Evolutionary conservation across 2,329 filamentous ascomycete genomes (phyloP).

Genomic region (Diaporthe citriasiana): DNA sequence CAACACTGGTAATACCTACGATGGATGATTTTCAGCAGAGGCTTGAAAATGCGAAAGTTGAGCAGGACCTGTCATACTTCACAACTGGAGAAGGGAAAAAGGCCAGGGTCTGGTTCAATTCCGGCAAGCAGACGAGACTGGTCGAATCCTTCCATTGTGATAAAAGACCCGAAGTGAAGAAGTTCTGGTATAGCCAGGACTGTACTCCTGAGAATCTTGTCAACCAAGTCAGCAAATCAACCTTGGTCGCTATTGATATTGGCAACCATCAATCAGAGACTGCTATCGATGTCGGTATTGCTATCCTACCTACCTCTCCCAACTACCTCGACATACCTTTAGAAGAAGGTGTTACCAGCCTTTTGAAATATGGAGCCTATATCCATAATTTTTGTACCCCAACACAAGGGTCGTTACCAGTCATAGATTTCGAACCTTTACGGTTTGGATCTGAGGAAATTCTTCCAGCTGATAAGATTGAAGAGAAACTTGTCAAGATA

Average conservation of each 20-base stretch:
- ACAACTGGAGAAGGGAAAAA: neutral
- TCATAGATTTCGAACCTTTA: neutral
- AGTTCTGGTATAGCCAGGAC: slow-evolving; percentile 22
- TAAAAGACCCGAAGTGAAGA: neutral
- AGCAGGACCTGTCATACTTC: neutral
- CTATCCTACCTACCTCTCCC: neutral
- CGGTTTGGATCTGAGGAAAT: slow-evolving; percentile 12
- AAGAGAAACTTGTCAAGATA: slow-evolving; percentile 7
- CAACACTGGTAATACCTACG: neutral
- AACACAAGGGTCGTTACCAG: neutral
- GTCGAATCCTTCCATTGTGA: neutral
- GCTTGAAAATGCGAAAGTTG: neutral
- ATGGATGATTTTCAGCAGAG: neutral
- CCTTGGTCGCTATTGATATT: slow-evolving; percentile 10
- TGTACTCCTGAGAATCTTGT: slow-evolving; percentile 18
- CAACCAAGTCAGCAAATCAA: slow-evolving; percentile 15
- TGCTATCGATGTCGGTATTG: slow-evolving; percentile 9
- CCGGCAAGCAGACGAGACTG: neutral
- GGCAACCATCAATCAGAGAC: slow-evolving; percentile 13
- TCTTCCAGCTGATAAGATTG: neutral
- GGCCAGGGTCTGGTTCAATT: neutral
- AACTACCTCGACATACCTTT: neutral
- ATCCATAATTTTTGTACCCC: slow-evolving; percentile 23
- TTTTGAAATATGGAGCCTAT: neutral
- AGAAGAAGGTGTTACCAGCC: slow-evolving; percentile 12